Evolutionary conservation across 139 green algal species (phyloP).

Genomic region (Chlorella sp.): DNA sequence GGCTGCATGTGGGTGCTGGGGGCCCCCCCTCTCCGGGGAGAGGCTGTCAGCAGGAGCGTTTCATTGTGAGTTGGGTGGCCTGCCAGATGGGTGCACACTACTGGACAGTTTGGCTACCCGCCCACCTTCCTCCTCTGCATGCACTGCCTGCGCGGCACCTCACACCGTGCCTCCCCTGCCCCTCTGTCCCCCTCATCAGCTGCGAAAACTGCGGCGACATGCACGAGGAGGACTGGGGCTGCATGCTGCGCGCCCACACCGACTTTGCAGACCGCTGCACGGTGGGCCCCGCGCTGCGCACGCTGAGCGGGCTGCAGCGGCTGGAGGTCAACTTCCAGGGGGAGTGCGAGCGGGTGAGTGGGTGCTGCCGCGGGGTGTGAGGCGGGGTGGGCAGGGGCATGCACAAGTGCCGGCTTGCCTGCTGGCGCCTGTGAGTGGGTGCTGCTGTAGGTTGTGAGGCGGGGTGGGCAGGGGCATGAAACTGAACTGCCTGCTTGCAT

Average conservation of each 20-base stretch:
- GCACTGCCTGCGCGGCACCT: neutral
- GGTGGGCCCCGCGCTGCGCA: neutral
- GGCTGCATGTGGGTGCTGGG: neutral
- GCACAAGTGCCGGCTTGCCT: neutral
- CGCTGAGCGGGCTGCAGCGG: neutral
- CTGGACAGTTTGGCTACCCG: too few relatives aligned
- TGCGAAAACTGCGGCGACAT: constrained; percentile 9
- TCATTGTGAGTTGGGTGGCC: neutral
- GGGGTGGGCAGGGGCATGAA: neutral
- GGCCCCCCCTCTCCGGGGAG: too few relatives aligned
- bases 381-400: neutral
- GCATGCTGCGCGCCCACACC: neutral
- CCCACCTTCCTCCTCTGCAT: neutral
- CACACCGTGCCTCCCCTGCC: too few relatives aligned
- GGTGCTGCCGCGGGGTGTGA: neutral
- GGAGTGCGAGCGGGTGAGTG: neutral
- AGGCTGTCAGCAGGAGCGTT: neutral
- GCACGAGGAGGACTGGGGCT: neutral
- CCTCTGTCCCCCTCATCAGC: neutral
- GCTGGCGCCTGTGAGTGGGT: neutral
- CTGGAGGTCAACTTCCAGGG: neutral
- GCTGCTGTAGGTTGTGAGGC: neutral
- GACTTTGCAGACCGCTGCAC: neutral
- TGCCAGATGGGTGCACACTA: too few relatives aligned
- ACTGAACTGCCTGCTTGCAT: neutral